These are phyloP conservation scores for Xylariaceae sp. DNA, from an alignment of 2,329 filamentous ascomycete genomes.

Conservation along the genomic window DNA sequence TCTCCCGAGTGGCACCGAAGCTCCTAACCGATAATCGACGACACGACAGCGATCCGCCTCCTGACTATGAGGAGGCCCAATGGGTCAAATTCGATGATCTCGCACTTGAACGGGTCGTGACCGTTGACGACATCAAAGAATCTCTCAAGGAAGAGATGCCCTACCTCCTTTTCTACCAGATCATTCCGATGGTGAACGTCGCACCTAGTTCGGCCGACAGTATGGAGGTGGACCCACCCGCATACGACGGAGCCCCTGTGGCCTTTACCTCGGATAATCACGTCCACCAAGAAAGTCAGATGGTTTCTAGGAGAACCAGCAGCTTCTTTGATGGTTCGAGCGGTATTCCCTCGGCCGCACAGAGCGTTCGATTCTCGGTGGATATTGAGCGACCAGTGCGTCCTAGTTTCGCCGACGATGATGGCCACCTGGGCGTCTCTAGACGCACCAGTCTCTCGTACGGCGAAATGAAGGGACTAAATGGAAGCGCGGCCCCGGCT, in stretches of 20 bases:
- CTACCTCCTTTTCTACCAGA: constrained; percentile 92
- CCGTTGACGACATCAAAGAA: constrained; percentile 71
- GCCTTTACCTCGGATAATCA: constrained; percentile 33
- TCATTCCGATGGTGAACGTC: constrained; percentile 77
- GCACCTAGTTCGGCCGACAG: constrained; percentile 44
- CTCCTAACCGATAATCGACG: constrained; percentile 56
- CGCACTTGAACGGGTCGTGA: constrained; percentile 59
- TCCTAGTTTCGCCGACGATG: constrained; percentile 44
- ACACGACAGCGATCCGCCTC: constrained; percentile 52
- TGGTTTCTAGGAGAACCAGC: constrained; percentile 35
- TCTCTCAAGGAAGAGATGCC: constrained; percentile 83
- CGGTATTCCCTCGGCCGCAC: constrained; percentile 34
- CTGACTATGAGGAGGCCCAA: constrained; percentile 63
- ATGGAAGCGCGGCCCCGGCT: constrained; percentile 36
- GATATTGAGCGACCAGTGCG: constrained; percentile 48
- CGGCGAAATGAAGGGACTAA: constrained; percentile 39
- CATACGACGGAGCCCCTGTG: constrained; percentile 50
- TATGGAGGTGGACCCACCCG: constrained; percentile 49
- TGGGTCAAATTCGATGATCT: constrained; percentile 96
- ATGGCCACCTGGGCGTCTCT: constrained; percentile 33
- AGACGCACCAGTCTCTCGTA: constrained; percentile 48
- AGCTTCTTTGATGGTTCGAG: constrained; percentile 43
- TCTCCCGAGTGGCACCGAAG: constrained; percentile 68
- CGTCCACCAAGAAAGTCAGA: constrained; percentile 27
- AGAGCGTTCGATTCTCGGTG: constrained; percentile 51